Conservation (phyloP, 495 filamentous ascomycete genomes). For the Jackrogersella multiformis region DNA sequence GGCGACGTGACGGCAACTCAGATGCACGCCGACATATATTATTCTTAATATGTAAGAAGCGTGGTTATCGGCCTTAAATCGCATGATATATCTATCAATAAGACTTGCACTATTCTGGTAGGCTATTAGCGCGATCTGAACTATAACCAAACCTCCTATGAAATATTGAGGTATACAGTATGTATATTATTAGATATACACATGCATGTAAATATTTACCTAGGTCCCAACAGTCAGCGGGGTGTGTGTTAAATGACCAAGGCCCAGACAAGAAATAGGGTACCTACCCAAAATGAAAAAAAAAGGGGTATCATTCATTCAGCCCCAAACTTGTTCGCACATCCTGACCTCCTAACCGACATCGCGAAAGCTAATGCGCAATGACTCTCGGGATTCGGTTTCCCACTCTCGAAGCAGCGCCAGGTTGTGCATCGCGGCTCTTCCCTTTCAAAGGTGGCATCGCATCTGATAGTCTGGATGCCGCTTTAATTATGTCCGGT, state of each 20-base stretch:
- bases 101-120: neutral
- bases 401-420: slow-evolving; percentile 15
- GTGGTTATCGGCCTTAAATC: slow-evolving; percentile 13
- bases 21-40: slow-evolving; percentile 3
- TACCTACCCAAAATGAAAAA: neutral
- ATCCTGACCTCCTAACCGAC: slow-evolving; percentile 12
- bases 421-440: slow-evolving; percentile 38
- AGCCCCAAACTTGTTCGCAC: slow-evolving; percentile 10
- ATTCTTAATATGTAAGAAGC: slow-evolving; percentile 26
- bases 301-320: slow-evolving; percentile 7
- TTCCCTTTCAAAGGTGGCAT: slow-evolving; percentile 37
- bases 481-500: slow-evolving; percentile 44
- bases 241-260: neutral
- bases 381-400: slow-evolving; percentile 37
- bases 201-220: neutral
- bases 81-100: slow-evolving; percentile 13
- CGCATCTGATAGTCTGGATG: slow-evolving; percentile 40
- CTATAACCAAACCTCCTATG: slow-evolving; percentile 1
- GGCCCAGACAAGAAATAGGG: neutral
- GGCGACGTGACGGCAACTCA: slow-evolving; percentile 11
- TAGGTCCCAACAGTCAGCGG: slow-evolving; percentile 18
- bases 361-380: slow-evolving; percentile 30
- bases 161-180: slow-evolving; percentile 13
- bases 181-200: slow-evolving; percentile 9
- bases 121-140: neutral